Evolutionary conservation across 148 eudicot species (phyloP).

Genomic region (Nyssa sinensis): DNA sequence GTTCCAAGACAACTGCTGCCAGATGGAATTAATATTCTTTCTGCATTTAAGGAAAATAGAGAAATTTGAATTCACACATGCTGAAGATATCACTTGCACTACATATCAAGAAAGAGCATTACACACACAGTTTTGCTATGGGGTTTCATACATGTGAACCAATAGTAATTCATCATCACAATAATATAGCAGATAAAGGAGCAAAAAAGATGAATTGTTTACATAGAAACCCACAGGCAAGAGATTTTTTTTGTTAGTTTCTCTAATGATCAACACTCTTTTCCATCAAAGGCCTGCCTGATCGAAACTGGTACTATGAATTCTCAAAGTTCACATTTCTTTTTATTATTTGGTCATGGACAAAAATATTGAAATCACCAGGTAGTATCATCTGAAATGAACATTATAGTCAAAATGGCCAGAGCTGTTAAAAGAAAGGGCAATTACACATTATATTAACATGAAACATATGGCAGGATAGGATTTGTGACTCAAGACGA

Average conservation of each 20-base stretch:
- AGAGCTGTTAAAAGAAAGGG: neutral
- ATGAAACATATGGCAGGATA: conserved; percentile 49
- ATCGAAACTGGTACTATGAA: neutral
- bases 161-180: neutral
- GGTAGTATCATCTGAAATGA: neutral
- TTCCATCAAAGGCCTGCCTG: neutral
- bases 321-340: neutral
- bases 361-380: no score
- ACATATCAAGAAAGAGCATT: neutral
- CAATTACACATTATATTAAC: conserved; percentile 13
- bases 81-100: neutral
- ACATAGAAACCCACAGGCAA: neutral
- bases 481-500: conserved; percentile 99
- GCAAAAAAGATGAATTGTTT: neutral
- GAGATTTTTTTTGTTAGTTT: no score
- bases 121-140: neutral
- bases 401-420: neutral
- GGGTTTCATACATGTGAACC: neutral
- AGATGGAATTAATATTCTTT: no score
- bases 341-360: no score
- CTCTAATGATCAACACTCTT: no score
- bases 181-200: neutral
- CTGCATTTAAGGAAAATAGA: neutral
- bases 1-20: neutral
- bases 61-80: no score